Evolutionary conservation across 768 basidiomycete genomes (phyloP).

Genomic region (Leccinum truebloodii): DNA sequence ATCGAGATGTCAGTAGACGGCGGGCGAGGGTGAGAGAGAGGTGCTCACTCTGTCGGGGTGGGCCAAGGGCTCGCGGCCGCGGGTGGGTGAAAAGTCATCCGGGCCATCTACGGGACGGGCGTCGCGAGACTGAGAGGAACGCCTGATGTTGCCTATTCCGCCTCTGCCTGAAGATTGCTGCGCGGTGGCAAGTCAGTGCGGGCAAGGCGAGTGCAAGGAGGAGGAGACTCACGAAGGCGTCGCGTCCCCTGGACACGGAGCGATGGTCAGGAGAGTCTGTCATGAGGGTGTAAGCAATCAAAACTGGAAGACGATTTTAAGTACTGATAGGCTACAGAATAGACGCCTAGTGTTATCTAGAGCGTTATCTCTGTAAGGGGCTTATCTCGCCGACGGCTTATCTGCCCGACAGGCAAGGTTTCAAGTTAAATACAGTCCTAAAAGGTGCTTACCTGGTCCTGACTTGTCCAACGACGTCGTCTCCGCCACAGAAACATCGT

Average conservation of each 20-base stretch:
- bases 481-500: conserved; percentile 4
- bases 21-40: neutral
- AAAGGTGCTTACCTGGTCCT: conserved; percentile 12
- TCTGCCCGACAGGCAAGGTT: conserved; percentile 7
- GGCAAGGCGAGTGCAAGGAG: conserved; percentile 1
- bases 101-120: conserved; percentile 42
- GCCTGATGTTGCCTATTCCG: conserved; percentile 67
- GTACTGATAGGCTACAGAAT: neutral
- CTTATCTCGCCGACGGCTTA: conserved; percentile 23
- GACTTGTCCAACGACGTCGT: conserved; percentile 15
- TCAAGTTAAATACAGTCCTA: conserved; percentile 1
- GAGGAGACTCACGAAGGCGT: conserved; percentile 48
- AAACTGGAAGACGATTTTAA: neutral
- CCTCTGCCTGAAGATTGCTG: conserved; percentile 67
- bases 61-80: conserved; percentile 59
- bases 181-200: neutral
- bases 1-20: neutral
- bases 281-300: conserved; percentile 20
- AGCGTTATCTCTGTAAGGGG: conserved; percentile 17
- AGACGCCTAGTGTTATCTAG: conserved; percentile 19
- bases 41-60: conserved; percentile 39
- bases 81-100: conserved; percentile 53
- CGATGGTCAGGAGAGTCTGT: conserved; percentile 37
- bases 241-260: conserved; percentile 60
- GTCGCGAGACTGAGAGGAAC: conserved; percentile 47